Evolutionary conservation across 441 rosid genomes (phyloP).

Genomic region (Croton setiger): DNA sequence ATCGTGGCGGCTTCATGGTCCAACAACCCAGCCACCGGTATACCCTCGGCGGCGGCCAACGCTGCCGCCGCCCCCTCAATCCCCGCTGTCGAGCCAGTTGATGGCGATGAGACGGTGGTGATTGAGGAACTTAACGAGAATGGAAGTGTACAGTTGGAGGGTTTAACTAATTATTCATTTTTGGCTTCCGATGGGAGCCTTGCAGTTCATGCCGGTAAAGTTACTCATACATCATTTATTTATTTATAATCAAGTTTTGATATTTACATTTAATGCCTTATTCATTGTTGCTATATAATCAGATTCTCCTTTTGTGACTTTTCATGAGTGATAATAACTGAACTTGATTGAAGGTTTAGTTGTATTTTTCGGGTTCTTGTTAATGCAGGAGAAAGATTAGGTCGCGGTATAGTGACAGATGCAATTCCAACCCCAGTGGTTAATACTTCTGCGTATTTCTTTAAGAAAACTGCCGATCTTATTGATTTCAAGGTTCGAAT

Average conservation of each 20-base stretch:
- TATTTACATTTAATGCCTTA: background rate
- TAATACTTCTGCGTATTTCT: conserved; percentile 90
- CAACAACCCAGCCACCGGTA: conserved; percentile 39
- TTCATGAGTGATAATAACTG: no score
- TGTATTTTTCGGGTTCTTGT: background rate
- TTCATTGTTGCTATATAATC: background rate
- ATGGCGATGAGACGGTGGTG: conserved; percentile 41
- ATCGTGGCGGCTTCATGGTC: conserved; percentile 98
- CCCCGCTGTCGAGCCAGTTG: conserved; percentile 37
- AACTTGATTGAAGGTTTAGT: background rate
- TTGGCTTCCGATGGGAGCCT: conserved; percentile 87
- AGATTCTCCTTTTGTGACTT: background rate
- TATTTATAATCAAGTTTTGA: background rate
- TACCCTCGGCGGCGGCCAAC: conserved; percentile 38
- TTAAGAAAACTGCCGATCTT: conserved; percentile 77
- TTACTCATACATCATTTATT: background rate
- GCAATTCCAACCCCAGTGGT: conserved; percentile 95
- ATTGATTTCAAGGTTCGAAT: conserved; percentile 73
- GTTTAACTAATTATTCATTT: conserved; percentile 45
- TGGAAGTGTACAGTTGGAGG: conserved; percentile 53
- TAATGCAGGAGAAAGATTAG: conserved; percentile 79
- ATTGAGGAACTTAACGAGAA: conserved; percentile 38
- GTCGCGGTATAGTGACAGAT: conserved; percentile 94
- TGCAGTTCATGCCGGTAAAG: conserved; percentile 85
- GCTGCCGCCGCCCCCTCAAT: conserved; percentile 38